Evolutionary conservation across 179 eudicot species (phyloP).

Genomic region (Nepenthes alata): DNA sequence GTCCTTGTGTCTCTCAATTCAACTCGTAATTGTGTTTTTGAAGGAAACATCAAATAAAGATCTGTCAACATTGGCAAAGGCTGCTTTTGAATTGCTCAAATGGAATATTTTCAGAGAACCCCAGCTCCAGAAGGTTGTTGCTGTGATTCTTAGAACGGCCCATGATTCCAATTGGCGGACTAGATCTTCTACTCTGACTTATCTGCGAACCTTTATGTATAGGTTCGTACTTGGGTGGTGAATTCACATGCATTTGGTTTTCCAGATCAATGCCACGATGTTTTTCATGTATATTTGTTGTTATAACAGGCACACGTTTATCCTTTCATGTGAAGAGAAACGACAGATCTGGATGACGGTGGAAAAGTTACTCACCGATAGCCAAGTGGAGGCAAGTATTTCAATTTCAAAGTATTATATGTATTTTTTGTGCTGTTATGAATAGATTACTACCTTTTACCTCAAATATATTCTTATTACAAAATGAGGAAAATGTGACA

Average conservation of each 20-base stretch:
- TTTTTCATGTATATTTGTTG: conserved; percentile 4
- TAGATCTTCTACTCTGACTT: conserved; percentile 91
- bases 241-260: background rate
- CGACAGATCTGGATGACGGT: conserved; percentile 75
- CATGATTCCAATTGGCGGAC: conserved; percentile 95
- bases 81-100: conserved; percentile 84
- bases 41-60: conserved; percentile 96
- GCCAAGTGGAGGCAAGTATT: conserved; percentile 84
- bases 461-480: background rate
- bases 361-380: conserved; percentile 69
- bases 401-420: background rate
- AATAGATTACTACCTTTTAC: background rate
- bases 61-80: conserved; percentile 89
- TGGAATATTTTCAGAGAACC: conserved; percentile 67
- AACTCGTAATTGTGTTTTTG: conserved; percentile 10
- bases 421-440: background rate
- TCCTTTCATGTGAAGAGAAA: conserved; percentile 54
- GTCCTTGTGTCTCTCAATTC: background rate
- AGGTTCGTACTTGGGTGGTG: conserved; percentile 32
- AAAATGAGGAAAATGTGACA: too few species aligned
- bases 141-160: conserved; percentile 63
- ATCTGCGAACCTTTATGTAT: conserved; percentile 83
- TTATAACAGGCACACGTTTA: conserved; percentile 64
- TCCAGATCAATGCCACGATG: background rate
- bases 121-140: conserved; percentile 67